phyloP scores from a whole-genome alignment of 495 filamentous ascomycete species.

The Annulohypoxylon bovei region DNA sequence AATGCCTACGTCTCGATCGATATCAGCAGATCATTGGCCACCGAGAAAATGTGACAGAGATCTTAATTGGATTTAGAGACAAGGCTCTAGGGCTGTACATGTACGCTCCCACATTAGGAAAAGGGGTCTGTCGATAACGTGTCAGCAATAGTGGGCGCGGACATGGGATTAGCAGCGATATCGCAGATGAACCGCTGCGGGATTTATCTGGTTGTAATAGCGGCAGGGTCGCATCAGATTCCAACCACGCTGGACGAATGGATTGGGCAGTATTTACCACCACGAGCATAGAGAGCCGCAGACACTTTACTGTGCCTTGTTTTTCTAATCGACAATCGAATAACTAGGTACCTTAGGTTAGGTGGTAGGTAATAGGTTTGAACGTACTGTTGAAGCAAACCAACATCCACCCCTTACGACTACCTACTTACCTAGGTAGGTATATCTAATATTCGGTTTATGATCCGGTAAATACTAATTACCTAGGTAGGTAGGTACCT shows the following conservation, averaged over 20 bases:
- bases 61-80: neutral
- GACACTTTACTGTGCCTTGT: neutral
- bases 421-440: neutral
- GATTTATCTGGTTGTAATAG: neutral
- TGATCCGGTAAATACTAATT: neutral
- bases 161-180: neutral
- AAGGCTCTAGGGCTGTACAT: conserved; percentile 4
- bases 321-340: neutral
- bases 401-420: neutral
- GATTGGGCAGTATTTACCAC: neutral
- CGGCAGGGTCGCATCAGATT: conserved; percentile 3
- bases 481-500: no score
- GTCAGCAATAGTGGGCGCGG: neutral
- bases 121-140: neutral
- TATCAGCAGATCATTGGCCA: neutral
- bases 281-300: neutral
- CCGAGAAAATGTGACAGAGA: neutral
- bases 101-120: neutral
- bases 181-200: neutral
- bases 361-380: neutral
- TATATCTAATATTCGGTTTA: neutral
- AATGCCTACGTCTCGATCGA: neutral
- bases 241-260: neutral
- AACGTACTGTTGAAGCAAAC: neutral
- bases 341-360: no score